These are phyloP conservation scores for Leccinum barrowsii DNA, from an alignment of 768 basidiomycete species.

Conservation along the genomic window DNA sequence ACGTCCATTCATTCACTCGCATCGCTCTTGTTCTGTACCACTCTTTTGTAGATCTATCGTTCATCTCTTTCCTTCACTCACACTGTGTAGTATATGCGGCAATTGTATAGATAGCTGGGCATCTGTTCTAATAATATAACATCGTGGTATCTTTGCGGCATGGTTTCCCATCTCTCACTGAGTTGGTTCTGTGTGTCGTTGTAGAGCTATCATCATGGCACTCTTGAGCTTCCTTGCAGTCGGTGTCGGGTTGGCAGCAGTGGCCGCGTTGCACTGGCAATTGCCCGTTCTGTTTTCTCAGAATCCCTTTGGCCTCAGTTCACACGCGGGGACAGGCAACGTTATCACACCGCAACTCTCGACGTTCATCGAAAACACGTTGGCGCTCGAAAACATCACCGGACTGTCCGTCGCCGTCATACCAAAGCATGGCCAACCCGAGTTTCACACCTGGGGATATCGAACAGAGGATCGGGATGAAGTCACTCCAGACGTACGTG, in stretches of 20 bases:
- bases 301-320: neutral
- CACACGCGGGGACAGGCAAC: neutral
- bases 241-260: slow-evolving; percentile 4
- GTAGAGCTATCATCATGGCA: slow-evolving; percentile 4
- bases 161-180: neutral
- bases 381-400: slow-evolving; percentile 23
- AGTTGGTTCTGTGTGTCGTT: neutral
- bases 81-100: neutral
- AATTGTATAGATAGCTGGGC: slow-evolving; percentile 1
- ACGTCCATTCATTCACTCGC: neutral
- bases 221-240: slow-evolving; percentile 1
- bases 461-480: slow-evolving; percentile 33
- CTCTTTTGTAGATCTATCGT: slow-evolving; percentile 9
- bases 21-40: slow-evolving; percentile 10
- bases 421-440: slow-evolving; percentile 21
- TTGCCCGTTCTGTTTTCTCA: slow-evolving; percentile 7
- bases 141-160: neutral
- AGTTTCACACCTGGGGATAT: slow-evolving; percentile 35
- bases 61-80: neutral
- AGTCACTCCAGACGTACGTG: slow-evolving; percentile 31
- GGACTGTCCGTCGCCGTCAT: slow-evolving; percentile 32
- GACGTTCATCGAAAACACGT: slow-evolving; percentile 15
- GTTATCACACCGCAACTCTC: slow-evolving; percentile 20
- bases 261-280: neutral
- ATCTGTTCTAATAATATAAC: neutral